phyloP scores from a whole-genome alignment of 768 basidiomycete species.

The Hortiboletus campestris region DNA sequence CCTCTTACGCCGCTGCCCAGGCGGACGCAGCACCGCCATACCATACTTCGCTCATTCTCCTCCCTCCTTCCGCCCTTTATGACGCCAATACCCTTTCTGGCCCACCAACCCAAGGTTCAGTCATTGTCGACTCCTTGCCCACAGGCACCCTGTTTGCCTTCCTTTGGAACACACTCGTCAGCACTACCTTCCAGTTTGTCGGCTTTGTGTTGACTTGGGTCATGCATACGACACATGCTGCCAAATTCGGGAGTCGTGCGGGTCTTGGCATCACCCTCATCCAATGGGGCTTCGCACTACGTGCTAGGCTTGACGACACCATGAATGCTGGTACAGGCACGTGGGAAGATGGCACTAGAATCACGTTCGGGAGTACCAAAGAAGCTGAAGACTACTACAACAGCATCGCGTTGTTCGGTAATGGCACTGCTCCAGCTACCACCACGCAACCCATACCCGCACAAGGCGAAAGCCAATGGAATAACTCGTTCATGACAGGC shows the following conservation, averaged over 20 bases:
- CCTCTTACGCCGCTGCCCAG: slow-evolving; percentile 89
- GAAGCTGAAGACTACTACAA: slow-evolving; percentile 47
- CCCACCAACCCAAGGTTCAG: slow-evolving; percentile 51
- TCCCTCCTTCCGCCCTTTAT: slow-evolving; percentile 45
- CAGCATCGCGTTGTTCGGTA: slow-evolving; percentile 26
- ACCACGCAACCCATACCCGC: slow-evolving; percentile 5
- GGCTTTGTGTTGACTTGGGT: slow-evolving; percentile 93
- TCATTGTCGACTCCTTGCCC: slow-evolving; percentile 87
- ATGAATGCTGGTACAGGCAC: slow-evolving; percentile 32
- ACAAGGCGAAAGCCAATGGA: slow-evolving; percentile 25
- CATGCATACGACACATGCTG: slow-evolving; percentile 89
- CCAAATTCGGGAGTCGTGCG: slow-evolving; percentile 88
- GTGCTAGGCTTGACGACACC: slow-evolving; percentile 48
- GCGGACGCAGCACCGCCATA: slow-evolving; percentile 97
- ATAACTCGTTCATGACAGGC: slow-evolving; percentile 45
- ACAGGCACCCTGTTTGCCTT: slow-evolving; percentile 82
- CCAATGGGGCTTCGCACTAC: slow-evolving; percentile 87
- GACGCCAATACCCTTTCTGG: slow-evolving; percentile 46
- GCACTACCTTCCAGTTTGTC: slow-evolving; percentile 96
- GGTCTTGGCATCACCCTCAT: slow-evolving; percentile 96
- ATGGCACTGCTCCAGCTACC: slow-evolving; percentile 21
- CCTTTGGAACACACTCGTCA: slow-evolving; percentile 90
- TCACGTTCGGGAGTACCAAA: slow-evolving; percentile 44
- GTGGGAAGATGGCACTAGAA: slow-evolving; percentile 29
- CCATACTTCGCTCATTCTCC: slow-evolving; percentile 96